These are phyloP conservation scores for Kwoniella sp. DNA, from an alignment of 768 basidiomycete species.

Conservation along the genomic window DNA sequence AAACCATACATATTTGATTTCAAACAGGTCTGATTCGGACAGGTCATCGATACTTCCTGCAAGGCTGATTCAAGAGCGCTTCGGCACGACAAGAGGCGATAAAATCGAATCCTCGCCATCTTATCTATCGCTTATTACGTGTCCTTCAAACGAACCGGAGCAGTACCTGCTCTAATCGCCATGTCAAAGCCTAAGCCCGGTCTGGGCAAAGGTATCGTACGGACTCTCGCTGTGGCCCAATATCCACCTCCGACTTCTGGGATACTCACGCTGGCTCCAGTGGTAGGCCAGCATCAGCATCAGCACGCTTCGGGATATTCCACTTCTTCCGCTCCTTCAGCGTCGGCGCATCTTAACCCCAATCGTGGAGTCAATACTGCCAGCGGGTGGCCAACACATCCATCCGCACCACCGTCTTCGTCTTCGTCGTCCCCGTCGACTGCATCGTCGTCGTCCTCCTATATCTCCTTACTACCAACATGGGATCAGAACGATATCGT, in stretches of 20 bases:
- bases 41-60: no score
- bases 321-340: conserved; percentile 11
- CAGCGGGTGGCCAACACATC: conserved; percentile 11
- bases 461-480: conserved; percentile 31
- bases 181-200: conserved; percentile 51
- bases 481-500: conserved; percentile 36
- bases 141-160: no score
- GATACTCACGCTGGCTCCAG: conserved; percentile 20
- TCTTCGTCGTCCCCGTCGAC: conserved; percentile 9
- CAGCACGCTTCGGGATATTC: conserved; percentile 8
- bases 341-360: not conserved
- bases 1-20: not conserved
- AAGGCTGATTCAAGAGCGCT: no score
- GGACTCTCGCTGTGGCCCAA: conserved; percentile 37
- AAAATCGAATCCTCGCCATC: no score
- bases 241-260: conserved; percentile 9
- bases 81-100: no score
- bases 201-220: conserved; percentile 43
- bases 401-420: not conserved
- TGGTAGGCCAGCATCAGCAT: conserved; percentile 26
- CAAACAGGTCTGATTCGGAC: no score
- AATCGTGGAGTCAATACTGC: conserved; percentile 4
- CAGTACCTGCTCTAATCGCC: not conserved
- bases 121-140: no score
- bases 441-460: conserved; percentile 17